Base-by-base conservation (phyloP, 495 filamentous ascomycete species). In the Pseudomonodictys pantanalensis region DNA sequence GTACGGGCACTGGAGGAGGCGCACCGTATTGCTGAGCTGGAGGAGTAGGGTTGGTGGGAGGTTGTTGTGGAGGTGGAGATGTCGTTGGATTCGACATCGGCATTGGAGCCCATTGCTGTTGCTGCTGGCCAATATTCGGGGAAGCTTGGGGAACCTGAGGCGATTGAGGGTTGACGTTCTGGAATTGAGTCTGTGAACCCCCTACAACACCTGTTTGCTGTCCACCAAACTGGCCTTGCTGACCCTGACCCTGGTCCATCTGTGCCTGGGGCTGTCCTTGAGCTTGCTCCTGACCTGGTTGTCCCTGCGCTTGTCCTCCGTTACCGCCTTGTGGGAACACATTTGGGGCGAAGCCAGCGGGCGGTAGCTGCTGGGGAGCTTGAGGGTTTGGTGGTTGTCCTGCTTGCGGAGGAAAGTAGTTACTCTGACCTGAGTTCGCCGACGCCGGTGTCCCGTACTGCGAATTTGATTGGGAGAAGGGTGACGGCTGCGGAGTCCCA, bases 371-470 rank as follows among this genome's bases (percentile, higher is more conserved):
- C 18, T 38, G 46, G 35, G 42, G 50, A 2, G 7, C 47, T 52
- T 26, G 52, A 29, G 23, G 47, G 30, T n/a, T 38, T 20, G 28
- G 28, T 6, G 32, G 18, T 22, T 42, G 35, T 20, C 7, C 30
- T 8, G 43, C 18, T 20, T 62, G 42, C 52, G 51, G 60, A 11
- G 45, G 47, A 25, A 64, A 64, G 43, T 64, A 64, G 25, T 64
- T 64, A 50, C 26, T 59, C 29, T 64, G 54, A 5, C 60, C 60
- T 11, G 60, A 64, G 20, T 58, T 32, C 8, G 22, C 49, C 1
- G 61, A 64, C 15, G 61, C 54, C 2, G 61, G 61, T 2, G 47
- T 58, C n/a, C 45, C 55, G 44, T 64, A 59, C n/a, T n/a, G n/a
- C n/a, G n/a, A n/a, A 38, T 46, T 63, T 22, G 60, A 51, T 18